phyloP scores from a whole-genome alignment of 2,329 filamentous ascomycete genomes.

The Epichloe sibirici region DNA sequence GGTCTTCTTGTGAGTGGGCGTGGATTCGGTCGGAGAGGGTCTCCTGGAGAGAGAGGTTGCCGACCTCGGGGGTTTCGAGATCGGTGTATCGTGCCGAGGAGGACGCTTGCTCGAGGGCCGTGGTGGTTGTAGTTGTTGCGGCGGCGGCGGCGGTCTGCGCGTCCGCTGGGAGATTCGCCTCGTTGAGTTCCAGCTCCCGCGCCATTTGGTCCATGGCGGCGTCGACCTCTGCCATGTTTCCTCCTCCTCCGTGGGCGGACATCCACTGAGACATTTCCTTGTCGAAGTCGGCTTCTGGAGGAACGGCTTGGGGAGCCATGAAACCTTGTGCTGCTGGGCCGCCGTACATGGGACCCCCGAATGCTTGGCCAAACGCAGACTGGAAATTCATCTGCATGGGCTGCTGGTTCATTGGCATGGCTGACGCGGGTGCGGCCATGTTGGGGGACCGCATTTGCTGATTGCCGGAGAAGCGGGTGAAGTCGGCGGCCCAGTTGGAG shows the following conservation, averaged over 20 bases:
- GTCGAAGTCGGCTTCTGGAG: conserved; percentile 25
- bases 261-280: conserved; percentile 31
- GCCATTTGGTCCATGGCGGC: conserved; percentile 32
- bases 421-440: conserved; percentile 7
- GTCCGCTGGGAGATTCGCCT: conserved; percentile 16
- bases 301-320: conserved; percentile 11
- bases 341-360: conserved; percentile 17
- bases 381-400: conserved; percentile 16
- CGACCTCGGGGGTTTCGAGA: conserved; percentile 21
- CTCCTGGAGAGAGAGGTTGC: conserved; percentile 19
- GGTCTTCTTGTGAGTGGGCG: conserved; percentile 8
- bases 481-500: conserved; percentile 26
- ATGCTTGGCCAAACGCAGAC: conserved; percentile 17
- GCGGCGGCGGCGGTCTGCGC: conserved; percentile 1
- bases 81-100: conserved; percentile 13
- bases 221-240: conserved; percentile 27
- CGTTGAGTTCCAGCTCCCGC: conserved; percentile 25
- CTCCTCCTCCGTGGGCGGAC: conserved; percentile 19
- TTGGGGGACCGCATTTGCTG: conserved; percentile 14
- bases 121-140: neutral
- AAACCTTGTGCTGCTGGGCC: conserved; percentile 11
- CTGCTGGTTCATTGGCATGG: conserved; percentile 15
- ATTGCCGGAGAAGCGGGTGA: conserved; percentile 18
- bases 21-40: neutral
- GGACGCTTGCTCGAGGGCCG: neutral